These are phyloP conservation scores for Mycena rosella DNA, from an alignment of 768 basidiomycete genomes.

Conservation along the genomic window DNA sequence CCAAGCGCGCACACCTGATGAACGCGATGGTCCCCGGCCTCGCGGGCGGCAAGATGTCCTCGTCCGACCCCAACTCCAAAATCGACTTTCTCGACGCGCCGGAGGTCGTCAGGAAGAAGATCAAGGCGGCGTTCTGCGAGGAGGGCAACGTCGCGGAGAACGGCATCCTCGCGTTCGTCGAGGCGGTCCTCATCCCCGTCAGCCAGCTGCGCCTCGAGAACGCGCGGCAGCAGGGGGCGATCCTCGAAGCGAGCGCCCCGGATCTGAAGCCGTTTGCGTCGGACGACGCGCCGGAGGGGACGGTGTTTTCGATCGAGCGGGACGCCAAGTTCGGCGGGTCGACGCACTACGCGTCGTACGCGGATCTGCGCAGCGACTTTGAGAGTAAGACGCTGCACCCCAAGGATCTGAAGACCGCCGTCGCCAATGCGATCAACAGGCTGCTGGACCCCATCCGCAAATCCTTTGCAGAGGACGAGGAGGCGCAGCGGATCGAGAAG, in stretches of 20 bases:
- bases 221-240: slow-evolving; percentile 61
- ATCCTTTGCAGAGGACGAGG: slow-evolving; percentile 79
- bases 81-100: slow-evolving; percentile 96
- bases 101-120: slow-evolving; percentile 86
- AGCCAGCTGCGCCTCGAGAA: slow-evolving; percentile 77
- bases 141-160: slow-evolving; percentile 92
- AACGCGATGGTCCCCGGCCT: slow-evolving; percentile 97
- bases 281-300: slow-evolving; percentile 81
- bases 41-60: slow-evolving; percentile 97
- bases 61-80: slow-evolving; percentile 97
- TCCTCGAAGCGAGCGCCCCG: slow-evolving; percentile 58
- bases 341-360: slow-evolving; percentile 78
- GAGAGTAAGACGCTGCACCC: slow-evolving; percentile 85
- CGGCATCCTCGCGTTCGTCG: slow-evolving; percentile 87
- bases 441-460: slow-evolving; percentile 86
- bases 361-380: slow-evolving; percentile 80
- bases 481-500: slow-evolving; percentile 83
- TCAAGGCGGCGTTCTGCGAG: slow-evolving; percentile 94
- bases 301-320: slow-evolving; percentile 83
- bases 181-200: slow-evolving; percentile 91
- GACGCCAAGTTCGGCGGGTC: slow-evolving; percentile 88
- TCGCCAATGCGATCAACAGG: slow-evolving; percentile 77
- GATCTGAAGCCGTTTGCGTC: slow-evolving; percentile 74
- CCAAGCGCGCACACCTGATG: slow-evolving; percentile 97
- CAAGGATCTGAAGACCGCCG: slow-evolving; percentile 86